These are phyloP conservation scores for Cyclocybe cylindracea DNA, from an alignment of 768 basidiomycete genomes.

Conservation along the genomic window DNA sequence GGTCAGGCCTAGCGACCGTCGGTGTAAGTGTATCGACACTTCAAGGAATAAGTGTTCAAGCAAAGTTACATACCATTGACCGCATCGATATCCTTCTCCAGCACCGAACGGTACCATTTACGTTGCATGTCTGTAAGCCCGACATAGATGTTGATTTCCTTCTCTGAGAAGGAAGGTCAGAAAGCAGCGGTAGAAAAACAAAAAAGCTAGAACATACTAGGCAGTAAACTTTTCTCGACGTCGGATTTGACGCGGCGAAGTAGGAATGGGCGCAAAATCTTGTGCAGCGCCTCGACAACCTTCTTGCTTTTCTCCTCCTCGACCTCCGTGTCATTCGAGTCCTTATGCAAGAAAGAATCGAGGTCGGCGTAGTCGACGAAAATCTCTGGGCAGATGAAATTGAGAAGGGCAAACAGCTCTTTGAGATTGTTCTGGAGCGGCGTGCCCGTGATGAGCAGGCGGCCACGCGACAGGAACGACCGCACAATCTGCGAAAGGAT, in stretches of 20 bases:
- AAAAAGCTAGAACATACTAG: constrained; percentile 50
- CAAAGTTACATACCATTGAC: constrained; percentile 74
- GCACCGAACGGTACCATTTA: constrained; percentile 94
- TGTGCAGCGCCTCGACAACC: constrained; percentile 96
- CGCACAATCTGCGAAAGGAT: constrained; percentile 94
- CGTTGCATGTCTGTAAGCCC: constrained; percentile 97
- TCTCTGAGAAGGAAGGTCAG: constrained; percentile 52
- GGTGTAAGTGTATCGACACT: background rate
- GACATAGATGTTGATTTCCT: constrained; percentile 98
- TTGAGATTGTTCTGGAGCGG: constrained; percentile 97
- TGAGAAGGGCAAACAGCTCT: constrained; percentile 88
- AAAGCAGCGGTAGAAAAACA: background rate
- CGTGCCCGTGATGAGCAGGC: constrained; percentile 94
- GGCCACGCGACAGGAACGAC: constrained; percentile 82
- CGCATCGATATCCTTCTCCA: constrained; percentile 98
- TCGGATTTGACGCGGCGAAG: constrained; percentile 93
- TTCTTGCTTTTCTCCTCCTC: constrained; percentile 88
- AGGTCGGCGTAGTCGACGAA: constrained; percentile 90
- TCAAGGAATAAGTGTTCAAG: too few relatives aligned
- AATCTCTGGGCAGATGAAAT: constrained; percentile 97
- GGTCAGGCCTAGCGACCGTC: constrained; percentile 59
- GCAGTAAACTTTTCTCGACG: constrained; percentile 93
- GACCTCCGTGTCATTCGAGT: constrained; percentile 60
- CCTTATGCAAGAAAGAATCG: constrained; percentile 93
- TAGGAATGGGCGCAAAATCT: constrained; percentile 94